These are phyloP conservation scores for Xylaria venustula DNA, from an alignment of 495 filamentous ascomycete genomes.

Conservation along the genomic window DNA sequence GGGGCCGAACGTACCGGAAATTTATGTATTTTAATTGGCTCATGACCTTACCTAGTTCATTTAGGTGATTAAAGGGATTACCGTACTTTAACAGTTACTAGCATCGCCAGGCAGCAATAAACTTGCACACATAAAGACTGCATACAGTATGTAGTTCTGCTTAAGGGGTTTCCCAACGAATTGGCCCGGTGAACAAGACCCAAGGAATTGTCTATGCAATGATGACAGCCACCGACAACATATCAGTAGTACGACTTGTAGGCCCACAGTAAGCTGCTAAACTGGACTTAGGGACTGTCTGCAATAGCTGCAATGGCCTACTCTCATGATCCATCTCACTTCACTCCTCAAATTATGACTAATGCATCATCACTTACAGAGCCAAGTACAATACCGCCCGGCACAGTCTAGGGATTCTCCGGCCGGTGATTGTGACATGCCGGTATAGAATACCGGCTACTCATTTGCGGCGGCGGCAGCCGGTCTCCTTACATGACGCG, in stretches of 20 bases:
- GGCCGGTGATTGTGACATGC: conserved; percentile 30
- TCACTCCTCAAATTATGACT: not conserved
- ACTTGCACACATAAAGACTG: too few relatives aligned
- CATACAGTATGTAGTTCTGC: too few relatives aligned
- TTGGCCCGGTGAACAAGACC: too few relatives aligned
- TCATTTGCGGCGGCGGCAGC: not conserved
- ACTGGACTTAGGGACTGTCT: too few relatives aligned
- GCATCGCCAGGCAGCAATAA: not conserved
- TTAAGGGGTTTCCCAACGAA: too few relatives aligned
- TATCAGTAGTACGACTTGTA: conserved; percentile 5
- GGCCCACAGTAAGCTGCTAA: conserved; percentile 11
- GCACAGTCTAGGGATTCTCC: conserved; percentile 32
- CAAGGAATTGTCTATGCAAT: not conserved
- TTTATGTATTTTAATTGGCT: too few relatives aligned
- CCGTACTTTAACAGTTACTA: too few relatives aligned
- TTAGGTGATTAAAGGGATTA: too few relatives aligned
- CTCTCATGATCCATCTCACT: not conserved
- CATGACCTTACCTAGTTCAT: too few relatives aligned
- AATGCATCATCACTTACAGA: not conserved
- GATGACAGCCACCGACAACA: conserved; percentile 4
- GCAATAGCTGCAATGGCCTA: too few relatives aligned
- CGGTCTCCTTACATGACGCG: conserved; percentile 4
- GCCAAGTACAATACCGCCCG: conserved; percentile 18
- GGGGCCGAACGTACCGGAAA: too few relatives aligned
- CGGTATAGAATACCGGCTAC: conserved; percentile 21